phyloP scores from a whole-genome alignment of 1,284 basidiomycete species.

The Ceratobasidium sp. region DNA sequence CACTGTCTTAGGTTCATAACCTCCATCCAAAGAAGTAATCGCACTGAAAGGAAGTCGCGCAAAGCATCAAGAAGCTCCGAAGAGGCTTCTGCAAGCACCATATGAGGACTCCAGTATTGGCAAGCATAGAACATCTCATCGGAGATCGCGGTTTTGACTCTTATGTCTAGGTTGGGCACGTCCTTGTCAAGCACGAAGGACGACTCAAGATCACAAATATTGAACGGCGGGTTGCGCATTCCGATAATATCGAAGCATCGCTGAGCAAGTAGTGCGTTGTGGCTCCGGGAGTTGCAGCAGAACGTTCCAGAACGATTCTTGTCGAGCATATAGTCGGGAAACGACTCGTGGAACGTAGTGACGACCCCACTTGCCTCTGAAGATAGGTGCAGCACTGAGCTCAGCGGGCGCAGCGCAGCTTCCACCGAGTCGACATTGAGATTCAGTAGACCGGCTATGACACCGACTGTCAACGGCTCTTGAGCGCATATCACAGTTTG shows the following conservation, averaged over 20 bases:
- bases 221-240: not conserved
- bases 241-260: slow-evolving; percentile 1
- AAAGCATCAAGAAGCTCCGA: not conserved
- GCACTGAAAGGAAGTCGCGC: not conserved
- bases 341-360: not conserved
- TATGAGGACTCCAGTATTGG: slow-evolving; percentile 13
- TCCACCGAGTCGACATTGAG: not conserved
- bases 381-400: not conserved
- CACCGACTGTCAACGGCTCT: slow-evolving; percentile 3
- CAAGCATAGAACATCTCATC: slow-evolving; percentile 6
- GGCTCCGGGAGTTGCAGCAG: not conserved
- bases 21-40: slow-evolving; percentile 6
- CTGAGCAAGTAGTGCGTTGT: not conserved
- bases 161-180: not conserved
- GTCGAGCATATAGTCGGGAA: not conserved
- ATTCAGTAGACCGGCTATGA: not conserved
- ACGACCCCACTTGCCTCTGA: not conserved
- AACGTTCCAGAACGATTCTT: not conserved
- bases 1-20: not conserved
- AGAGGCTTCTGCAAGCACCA: not conserved
- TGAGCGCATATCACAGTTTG: not conserved
- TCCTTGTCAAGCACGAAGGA: not conserved
- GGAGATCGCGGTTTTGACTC: not conserved
- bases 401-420: not conserved
- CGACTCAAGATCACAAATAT: not conserved